Evolutionary conservation across 148 eudicot species (phyloP).

Genomic region (Arbutus unedo): DNA sequence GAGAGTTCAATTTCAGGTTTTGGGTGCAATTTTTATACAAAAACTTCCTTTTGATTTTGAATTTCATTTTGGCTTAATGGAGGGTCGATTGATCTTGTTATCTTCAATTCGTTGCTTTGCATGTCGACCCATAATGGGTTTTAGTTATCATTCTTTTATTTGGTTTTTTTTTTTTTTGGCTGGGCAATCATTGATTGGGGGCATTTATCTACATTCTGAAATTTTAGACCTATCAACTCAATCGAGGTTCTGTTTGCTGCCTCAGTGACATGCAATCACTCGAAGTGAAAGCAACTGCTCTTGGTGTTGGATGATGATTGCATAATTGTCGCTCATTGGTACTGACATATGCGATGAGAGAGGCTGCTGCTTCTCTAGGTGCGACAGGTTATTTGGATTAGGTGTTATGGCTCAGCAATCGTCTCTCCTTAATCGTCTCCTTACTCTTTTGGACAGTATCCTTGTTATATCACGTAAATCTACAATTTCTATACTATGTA

Average conservation of each 20-base stretch:
- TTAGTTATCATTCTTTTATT: neutral
- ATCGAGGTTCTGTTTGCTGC: neutral
- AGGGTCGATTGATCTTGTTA: neutral
- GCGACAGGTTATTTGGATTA: constrained; percentile 7
- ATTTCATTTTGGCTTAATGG: neutral
- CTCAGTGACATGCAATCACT: constrained; percentile 9
- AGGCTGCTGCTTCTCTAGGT: constrained; percentile 3
- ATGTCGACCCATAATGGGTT: neutral
- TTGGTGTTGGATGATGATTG: neutral
- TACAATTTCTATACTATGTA: neutral
- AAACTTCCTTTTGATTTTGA: neutral
- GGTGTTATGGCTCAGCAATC: constrained; percentile 57
- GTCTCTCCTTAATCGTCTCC: constrained; percentile 55
- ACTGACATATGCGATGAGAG: constrained; percentile 3
- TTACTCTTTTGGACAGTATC: constrained; percentile 63
- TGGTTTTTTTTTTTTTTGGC: neutral
- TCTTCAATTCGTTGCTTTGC: constrained; percentile 5
- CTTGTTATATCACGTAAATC: constrained; percentile 16
- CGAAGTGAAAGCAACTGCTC: neutral
- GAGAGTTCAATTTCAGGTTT: neutral
- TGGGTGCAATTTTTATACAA: neutral
- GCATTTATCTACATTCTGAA: neutral
- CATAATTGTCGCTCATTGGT: neutral
- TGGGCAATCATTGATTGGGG: neutral
- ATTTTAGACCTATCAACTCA: neutral